Evolutionary conservation across 495 filamentous ascomycete species (phyloP).

Genomic region (Lepraria neglecta): DNA sequence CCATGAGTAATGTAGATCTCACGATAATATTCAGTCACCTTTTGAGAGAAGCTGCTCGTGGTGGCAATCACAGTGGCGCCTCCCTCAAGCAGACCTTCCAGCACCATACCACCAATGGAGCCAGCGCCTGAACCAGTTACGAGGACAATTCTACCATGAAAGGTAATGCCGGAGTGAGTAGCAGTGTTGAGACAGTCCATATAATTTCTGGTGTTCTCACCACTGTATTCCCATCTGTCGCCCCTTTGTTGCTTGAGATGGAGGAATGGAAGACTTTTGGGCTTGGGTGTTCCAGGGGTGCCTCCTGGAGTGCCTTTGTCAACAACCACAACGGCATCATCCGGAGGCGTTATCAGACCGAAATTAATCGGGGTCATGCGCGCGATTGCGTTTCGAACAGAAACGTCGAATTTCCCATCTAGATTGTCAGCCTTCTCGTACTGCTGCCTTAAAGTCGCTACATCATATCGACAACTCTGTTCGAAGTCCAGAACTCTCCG

Average conservation of each 20-base stretch:
- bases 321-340: background rate
- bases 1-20: too few species aligned
- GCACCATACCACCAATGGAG: too few species aligned
- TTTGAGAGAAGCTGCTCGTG: too few species aligned
- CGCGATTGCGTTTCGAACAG: background rate
- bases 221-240: background rate
- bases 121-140: too few species aligned
- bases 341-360: background rate
- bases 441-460: background rate
- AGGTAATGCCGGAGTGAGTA: conserved; percentile 23
- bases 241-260: background rate
- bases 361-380: background rate
- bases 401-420: background rate
- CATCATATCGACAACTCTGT: background rate
- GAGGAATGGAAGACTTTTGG: background rate
- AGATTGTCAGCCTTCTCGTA: background rate
- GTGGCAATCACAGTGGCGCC: too few species aligned
- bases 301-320: background rate
- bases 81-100: too few species aligned
- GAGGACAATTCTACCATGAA: conserved; percentile 28
- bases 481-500: background rate
- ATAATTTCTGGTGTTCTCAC: background rate
- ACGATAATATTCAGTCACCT: too few species aligned
- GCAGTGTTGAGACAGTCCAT: conserved; percentile 24
- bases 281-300: background rate